Evolutionary conservation across 768 basidiomycete species (phyloP).

Genomic region (Calocybe gangraenosa): DNA sequence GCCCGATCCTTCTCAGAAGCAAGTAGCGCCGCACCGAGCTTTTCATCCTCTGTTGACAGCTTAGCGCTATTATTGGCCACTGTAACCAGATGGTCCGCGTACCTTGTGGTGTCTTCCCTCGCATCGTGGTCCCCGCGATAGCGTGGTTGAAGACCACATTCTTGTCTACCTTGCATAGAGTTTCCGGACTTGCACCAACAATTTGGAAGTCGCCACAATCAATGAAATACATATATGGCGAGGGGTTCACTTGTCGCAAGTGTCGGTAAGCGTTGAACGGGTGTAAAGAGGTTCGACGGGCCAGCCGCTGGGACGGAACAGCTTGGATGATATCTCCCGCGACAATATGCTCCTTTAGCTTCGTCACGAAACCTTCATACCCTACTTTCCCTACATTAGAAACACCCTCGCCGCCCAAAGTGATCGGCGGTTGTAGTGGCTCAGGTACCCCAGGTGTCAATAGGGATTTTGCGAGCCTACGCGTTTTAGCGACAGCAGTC

Average conservation of each 20-base stretch:
- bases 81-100: background rate
- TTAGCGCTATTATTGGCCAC: background rate
- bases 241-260: slow-evolving; percentile 92
- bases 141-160: slow-evolving; percentile 97
- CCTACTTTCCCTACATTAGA: slow-evolving; percentile 94
- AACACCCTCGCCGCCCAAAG: slow-evolving; percentile 61
- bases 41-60: slow-evolving; percentile 75
- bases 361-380: slow-evolving; percentile 88
- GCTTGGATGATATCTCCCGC: slow-evolving; percentile 99
- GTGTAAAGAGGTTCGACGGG: slow-evolving; percentile 82
- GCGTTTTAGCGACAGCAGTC: slow-evolving; percentile 78
- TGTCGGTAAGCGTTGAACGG: slow-evolving; percentile 98
- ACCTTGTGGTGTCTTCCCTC: slow-evolving; percentile 88
- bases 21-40: slow-evolving; percentile 67
- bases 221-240: slow-evolving; percentile 98
- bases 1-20: slow-evolving; percentile 93
- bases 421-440: slow-evolving; percentile 60
- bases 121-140: slow-evolving; percentile 90
- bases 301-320: slow-evolving; percentile 89
- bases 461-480: slow-evolving; percentile 73
- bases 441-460: slow-evolving; percentile 52
- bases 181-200: slow-evolving; percentile 98
- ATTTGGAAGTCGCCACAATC: slow-evolving; percentile 92
- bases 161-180: slow-evolving; percentile 89
- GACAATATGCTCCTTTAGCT: slow-evolving; percentile 89